These are phyloP conservation scores for Durio zibethinus DNA, from an alignment of 345 rosid species.

Conservation along the genomic window DNA sequence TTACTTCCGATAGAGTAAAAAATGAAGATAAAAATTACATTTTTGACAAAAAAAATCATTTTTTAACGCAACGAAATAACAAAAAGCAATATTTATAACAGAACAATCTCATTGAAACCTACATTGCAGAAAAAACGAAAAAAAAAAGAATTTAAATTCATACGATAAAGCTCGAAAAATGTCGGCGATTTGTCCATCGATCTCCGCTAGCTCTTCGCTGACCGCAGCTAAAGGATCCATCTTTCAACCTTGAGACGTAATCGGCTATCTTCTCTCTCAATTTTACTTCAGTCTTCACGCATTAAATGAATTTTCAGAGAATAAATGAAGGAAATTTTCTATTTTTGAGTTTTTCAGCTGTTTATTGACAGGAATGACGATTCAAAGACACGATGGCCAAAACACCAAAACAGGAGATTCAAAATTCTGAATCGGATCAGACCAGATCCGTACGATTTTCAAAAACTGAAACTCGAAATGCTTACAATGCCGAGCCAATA, in stretches of 20 bases:
- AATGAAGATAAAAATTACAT: background rate
- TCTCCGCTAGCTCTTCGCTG: constrained; percentile 82
- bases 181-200: constrained; percentile 85
- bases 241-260: constrained; percentile 6
- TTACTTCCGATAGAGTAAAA: background rate
- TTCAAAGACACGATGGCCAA: background rate
- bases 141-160: constrained; percentile 21
- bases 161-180: constrained; percentile 84
- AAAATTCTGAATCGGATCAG: background rate
- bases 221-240: constrained; percentile 65
- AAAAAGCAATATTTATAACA: background rate
- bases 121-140: background rate
- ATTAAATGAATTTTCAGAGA: background rate
- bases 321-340: background rate
- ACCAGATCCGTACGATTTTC: constrained; percentile 7
- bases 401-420: background rate
- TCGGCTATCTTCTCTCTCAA: background rate
- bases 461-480: background rate
- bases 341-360: background rate
- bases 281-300: background rate
- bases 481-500: background rate
- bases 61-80: background rate
- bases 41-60: background rate
- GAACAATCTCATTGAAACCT: background rate
- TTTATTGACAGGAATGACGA: background rate